Evolutionary conservation across 2,329 filamentous ascomycete species (phyloP), one percentile per base, ranked within the genome.

Genomic region (Arachnopeziza araneosa): DNA sequence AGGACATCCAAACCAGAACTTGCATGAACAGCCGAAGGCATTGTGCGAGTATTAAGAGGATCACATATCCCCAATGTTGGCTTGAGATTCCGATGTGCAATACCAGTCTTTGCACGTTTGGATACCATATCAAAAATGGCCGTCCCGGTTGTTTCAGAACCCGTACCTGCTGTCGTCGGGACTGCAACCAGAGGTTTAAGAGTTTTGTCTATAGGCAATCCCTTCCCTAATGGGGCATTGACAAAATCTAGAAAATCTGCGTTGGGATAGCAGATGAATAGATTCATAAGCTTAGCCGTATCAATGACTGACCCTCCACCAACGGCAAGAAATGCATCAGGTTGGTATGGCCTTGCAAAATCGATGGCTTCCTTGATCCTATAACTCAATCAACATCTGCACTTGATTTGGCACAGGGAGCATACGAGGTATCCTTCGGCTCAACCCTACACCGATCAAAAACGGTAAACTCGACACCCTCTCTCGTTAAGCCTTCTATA

Each of bases 271-370:
- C 85, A 87, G 0, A 88, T 90, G 77, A 98, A 98, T 0, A 99
- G 82, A 72, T 99, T 99, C 93, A 99, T 98, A 59, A 99, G 82
- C 76, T 99, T 99, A 58, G 95, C 93, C 0, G 95, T 99, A 76
- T 99, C 95, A 67, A 99, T 99, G 66, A 98, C 95, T 49, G 91
- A 96, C 48, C 95, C 95, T 67, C 92, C 88, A 21, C 90, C 95
- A 19, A 99, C 95, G 23, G 95, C 95, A 19, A 99, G 81, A 73
- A 96, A 97, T 1, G 91, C 91, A 75, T 98, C 95, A 0, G 92
- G 89, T 26, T 82, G 76, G 72, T 91, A 90, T 0, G 88, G 86
- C 68, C 93, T 93, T 21, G 86, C 86, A 77, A 92, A 96, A 0
- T 82, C 88, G 71, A 99, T 97, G 7, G 95, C 95, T 64, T 96